Evolutionary conservation across 2,329 filamentous ascomycete genomes (phyloP).

Genomic region (Xylaria sp.): DNA sequence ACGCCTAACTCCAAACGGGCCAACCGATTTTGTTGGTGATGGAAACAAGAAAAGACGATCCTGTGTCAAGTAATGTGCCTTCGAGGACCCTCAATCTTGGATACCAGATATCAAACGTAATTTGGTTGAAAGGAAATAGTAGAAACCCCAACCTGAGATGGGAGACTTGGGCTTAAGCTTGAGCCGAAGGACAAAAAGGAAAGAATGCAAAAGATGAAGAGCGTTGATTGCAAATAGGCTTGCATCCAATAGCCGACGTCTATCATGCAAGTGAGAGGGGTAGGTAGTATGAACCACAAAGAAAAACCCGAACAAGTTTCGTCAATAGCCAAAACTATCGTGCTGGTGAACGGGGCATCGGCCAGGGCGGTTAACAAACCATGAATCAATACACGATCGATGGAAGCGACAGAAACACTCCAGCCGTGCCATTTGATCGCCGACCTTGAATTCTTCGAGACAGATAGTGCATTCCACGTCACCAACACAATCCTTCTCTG

Average conservation of each 20-base stretch:
- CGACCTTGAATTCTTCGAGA: conserved; percentile 72
- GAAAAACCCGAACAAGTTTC: conserved; percentile 11
- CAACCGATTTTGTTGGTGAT: neutral
- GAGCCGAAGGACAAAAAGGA: neutral
- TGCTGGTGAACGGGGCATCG: conserved; percentile 74
- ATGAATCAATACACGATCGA: conserved; percentile 67
- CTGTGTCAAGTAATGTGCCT: conserved; percentile 8
- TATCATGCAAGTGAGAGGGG: conserved; percentile 15
- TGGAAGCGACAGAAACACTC: conserved; percentile 76
- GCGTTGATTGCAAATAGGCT: conserved; percentile 10
- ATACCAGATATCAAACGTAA: neutral
- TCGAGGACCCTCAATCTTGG: neutral
- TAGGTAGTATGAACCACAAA: conserved; percentile 7
- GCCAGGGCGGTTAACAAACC: conserved; percentile 71
- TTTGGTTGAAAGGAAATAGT: neutral
- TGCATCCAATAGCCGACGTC: neutral
- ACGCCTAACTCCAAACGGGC: conserved; percentile 26
- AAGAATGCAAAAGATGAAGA: conserved; percentile 6
- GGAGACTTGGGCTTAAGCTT: neutral
- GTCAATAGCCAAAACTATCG: conserved; percentile 65
- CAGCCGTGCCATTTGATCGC: conserved; percentile 70
- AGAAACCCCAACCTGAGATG: neutral
- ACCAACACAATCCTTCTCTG: conserved; percentile 75
- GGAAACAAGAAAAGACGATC: conserved; percentile 8
- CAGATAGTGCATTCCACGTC: conserved; percentile 75